Evolutionary conservation across 2,329 filamentous ascomycete genomes (phyloP).

Genomic region (Ploettnerulaceae sp.): DNA sequence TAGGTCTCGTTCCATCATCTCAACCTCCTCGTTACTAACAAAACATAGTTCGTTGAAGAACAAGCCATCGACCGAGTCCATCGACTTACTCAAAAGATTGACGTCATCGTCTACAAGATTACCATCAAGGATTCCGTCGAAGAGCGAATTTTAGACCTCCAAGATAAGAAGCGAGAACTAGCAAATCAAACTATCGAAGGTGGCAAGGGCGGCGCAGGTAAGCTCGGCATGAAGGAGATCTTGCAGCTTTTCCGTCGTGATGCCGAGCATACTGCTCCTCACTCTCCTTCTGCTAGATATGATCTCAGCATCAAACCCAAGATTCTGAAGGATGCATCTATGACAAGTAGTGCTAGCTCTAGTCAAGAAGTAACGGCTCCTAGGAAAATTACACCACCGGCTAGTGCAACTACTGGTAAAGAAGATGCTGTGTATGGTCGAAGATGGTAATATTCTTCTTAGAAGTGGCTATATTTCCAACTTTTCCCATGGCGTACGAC

Average conservation of each 20-base stretch:
- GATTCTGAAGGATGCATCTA: constrained; percentile 27
- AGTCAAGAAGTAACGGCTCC: constrained; percentile 18
- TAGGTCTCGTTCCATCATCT: constrained; percentile 15
- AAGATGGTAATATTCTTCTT: constrained; percentile 25
- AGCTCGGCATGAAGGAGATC: constrained; percentile 90
- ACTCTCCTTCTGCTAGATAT: constrained; percentile 17
- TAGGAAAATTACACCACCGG: constrained; percentile 21
- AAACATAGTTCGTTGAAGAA: constrained; percentile 83
- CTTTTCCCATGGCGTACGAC: not conserved
- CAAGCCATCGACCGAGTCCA: constrained; percentile 98
- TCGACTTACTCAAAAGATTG: constrained; percentile 91
- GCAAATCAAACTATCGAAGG: constrained; percentile 90
- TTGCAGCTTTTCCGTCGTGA: constrained; percentile 66
- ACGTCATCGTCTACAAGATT: constrained; percentile 93
- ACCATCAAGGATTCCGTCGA: constrained; percentile 85
- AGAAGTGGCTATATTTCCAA: not conserved
- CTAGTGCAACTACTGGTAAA: constrained; percentile 11
- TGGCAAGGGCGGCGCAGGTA: constrained; percentile 67
- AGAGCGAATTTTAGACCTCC: constrained; percentile 88
- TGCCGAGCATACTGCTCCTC: constrained; percentile 29
- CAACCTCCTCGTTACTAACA: constrained; percentile 14
- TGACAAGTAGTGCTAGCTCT: constrained; percentile 10
- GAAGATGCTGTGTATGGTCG: constrained; percentile 33
- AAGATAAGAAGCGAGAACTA: constrained; percentile 87
- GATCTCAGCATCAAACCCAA: constrained; percentile 28